phyloP scores from a whole-genome alignment of 1,284 basidiomycete species.

The Fomes fomentarius region DNA sequence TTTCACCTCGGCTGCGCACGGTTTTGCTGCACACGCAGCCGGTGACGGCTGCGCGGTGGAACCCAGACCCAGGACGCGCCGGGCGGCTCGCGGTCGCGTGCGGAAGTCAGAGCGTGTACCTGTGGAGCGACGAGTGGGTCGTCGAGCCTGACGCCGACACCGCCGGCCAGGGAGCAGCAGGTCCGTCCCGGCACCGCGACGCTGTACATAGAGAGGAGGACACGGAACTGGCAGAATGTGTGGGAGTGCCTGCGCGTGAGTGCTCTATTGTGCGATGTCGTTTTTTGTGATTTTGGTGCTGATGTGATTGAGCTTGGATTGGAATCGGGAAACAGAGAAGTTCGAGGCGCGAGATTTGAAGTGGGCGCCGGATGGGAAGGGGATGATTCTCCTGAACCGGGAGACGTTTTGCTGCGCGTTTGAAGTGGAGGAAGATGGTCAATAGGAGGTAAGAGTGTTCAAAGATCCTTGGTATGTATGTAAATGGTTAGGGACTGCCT shows the following conservation, averaged over 20 bases:
- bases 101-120: conserved; percentile 68
- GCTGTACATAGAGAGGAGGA: conserved; percentile 66
- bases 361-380: conserved; percentile 87
- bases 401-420: conserved; percentile 85
- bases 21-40: conserved; percentile 66
- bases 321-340: too few relatives aligned
- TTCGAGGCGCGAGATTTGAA: conserved; percentile 66
- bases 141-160: conserved; percentile 39
- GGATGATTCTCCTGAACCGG: conserved; percentile 69
- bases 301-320: not conserved
- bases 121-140: conserved; percentile 84
- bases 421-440: conserved; percentile 64
- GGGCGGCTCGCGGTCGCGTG: conserved; percentile 73
- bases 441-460: too few relatives aligned
- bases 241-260: conserved; percentile 79
- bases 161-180: conserved; percentile 4
- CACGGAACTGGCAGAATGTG: conserved; percentile 77
- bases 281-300: not conserved
- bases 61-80: conserved; percentile 61
- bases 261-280: conserved; percentile 17
- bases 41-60: conserved; percentile 72
- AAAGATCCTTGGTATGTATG: too few relatives aligned
- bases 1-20: conserved; percentile 46
- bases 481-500: too few relatives aligned
- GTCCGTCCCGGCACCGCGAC: conserved; percentile 17